Percentiles rank a stretch among this genome's conserved stretches.
These are phyloP conservation scores for Phytopythium vexans DNA, from an alignment of 352 stramenopile species.

Conservation along the genomic window DNA sequence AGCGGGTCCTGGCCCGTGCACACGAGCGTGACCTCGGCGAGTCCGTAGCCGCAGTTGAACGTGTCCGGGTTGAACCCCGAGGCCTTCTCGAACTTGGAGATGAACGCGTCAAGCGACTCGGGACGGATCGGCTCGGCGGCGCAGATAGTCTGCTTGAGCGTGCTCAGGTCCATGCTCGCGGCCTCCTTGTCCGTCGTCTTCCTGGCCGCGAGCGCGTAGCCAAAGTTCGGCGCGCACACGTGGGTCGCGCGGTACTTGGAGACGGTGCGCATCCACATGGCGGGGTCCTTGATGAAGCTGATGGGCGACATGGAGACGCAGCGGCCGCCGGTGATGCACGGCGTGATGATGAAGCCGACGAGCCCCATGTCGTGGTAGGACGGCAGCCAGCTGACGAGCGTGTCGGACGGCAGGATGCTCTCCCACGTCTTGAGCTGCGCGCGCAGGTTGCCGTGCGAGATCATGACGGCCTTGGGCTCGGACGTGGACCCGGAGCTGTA, in stretches of 20 bases:
- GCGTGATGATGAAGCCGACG: slow-evolving; percentile 78
- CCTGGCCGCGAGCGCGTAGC: slow-evolving; percentile 63
- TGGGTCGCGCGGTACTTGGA: slow-evolving; percentile 79
- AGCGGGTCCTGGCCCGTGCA: slow-evolving; percentile 65
- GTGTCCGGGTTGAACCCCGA: slow-evolving; percentile 60
- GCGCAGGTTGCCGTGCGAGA: slow-evolving; percentile 74
- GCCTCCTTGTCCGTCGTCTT: slow-evolving; percentile 74
- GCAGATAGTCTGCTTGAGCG: slow-evolving; percentile 74
- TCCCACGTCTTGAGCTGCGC: slow-evolving; percentile 78
- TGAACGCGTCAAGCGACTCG: slow-evolving; percentile 78
- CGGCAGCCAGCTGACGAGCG: slow-evolving; percentile 75
- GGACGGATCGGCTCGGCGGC: slow-evolving; percentile 76
- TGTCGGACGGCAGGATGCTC: slow-evolving; percentile 54
- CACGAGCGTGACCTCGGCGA: slow-evolving; percentile 82
- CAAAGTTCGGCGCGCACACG: slow-evolving; percentile 79
- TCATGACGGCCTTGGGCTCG: slow-evolving; percentile 80
- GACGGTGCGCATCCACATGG: slow-evolving; percentile 74
- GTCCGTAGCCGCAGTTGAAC: slow-evolving; percentile 82
- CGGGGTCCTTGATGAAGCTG: slow-evolving; percentile 84
- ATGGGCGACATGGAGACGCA: slow-evolving; percentile 84
- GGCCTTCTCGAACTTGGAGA: slow-evolving; percentile 46
- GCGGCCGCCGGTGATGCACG: slow-evolving; percentile 45
- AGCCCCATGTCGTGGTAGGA: slow-evolving; percentile 86
- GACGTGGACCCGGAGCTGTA: slow-evolving; percentile 83
- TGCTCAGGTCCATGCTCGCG: slow-evolving; percentile 53